Percentiles rank a stretch among this genome's conserved stretches.
Evolutionary conservation across 495 filamentous ascomycete species (phyloP).

Genomic region (Penicillium ucsense): DNA sequence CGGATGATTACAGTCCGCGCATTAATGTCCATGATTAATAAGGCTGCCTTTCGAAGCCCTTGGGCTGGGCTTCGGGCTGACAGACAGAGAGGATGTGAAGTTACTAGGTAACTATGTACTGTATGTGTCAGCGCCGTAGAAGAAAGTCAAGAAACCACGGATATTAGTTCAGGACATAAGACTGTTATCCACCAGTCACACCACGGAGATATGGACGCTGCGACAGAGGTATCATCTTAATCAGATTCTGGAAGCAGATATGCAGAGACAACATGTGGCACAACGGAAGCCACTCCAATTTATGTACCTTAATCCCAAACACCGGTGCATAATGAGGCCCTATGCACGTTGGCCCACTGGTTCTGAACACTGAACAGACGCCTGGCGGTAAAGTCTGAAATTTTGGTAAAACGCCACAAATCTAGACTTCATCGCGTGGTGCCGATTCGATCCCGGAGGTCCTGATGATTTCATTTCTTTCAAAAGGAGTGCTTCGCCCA

Average conservation of each 20-base stretch:
- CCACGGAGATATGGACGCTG: too few relatives aligned
- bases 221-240: not conserved
- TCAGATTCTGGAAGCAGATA: not conserved
- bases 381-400: not conserved
- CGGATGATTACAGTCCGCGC: too few relatives aligned
- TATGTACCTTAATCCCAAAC: slow-evolving; percentile 1
- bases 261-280: not conserved
- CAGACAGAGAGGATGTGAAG: too few relatives aligned
- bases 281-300: not conserved
- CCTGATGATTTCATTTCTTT: not conserved
- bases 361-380: not conserved
- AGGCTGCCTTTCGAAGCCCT: too few relatives aligned
- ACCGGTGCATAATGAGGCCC: not conserved
- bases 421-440: not conserved
- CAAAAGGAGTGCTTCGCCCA: not conserved
- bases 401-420: slow-evolving; percentile 1
- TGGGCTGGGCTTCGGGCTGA: too few relatives aligned
- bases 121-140: too few relatives aligned
- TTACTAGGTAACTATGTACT: too few relatives aligned
- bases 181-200: too few relatives aligned
- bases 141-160: too few relatives aligned
- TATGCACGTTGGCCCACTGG: too few relatives aligned
- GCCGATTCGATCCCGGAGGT: not conserved
- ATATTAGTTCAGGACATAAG: too few relatives aligned
- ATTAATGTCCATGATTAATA: too few relatives aligned